Evolutionary conservation across 495 filamentous ascomycete genomes (phyloP), one percentile per base, ranked within the genome.

Genomic region (Paragyromitra xinjiangensis): DNA sequence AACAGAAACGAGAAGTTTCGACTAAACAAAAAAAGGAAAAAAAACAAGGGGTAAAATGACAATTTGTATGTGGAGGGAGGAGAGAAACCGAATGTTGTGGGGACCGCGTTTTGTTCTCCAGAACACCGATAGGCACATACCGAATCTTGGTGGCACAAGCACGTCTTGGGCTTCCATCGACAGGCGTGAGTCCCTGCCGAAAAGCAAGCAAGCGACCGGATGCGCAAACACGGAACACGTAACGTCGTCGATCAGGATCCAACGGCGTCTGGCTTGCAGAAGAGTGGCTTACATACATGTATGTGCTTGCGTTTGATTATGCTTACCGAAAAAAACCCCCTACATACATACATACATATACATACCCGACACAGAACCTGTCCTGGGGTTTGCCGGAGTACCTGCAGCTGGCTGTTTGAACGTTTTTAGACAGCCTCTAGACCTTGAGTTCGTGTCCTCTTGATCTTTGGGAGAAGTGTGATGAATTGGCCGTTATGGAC

Each of bases 201-300:
- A 73, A 71, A 71, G 69, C 69, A 70, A 75, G 71, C 71, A 75
- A 71, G 73, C 66, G 19, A 67, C 61, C 61, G 70, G 61, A 66
- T 72, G 45, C 69, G 59, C 69, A 75, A 75, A 70, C 66, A 72
- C 73, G 65, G 72, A 75, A 75, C 73, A 75, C 73, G 73, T 75
- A 75, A 75, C 66, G 73, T 64, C 58, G 74, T 72, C 73, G 73
- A 76, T 76, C 73, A 63, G 58, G 56, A 73, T 58, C 69, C 50
- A 77, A 73, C 61, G 74, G 69, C 26, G 61, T 51, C 69, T 73
- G 68, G 67, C 48, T 29, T 64, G 65, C 45, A 65, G 44, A 45
- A 45, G 56, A 70, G 72, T 76, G 73, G 73, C 74, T 73, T 73
- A 44, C 63, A 11, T 56, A 56, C 51, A 56, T 56, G 22, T 26